A percentile compares a stretch with the other conserved stretches of the same genome.
phyloP scores from a whole-genome alignment of 495 filamentous ascomycete species.

The Cryomyces antarcticus region DNA sequence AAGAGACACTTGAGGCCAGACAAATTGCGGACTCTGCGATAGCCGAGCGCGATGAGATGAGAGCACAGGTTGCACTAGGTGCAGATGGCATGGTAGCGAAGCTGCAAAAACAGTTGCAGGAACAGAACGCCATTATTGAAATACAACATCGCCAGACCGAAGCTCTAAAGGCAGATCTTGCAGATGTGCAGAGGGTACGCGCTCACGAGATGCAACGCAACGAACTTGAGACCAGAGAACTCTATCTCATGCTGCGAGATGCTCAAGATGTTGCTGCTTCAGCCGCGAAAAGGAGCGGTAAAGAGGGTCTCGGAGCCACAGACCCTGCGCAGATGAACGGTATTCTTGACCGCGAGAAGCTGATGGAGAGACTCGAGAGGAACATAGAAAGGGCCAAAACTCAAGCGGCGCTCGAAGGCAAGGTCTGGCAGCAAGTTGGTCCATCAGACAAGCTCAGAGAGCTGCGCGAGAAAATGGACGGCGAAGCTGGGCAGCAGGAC shows the following conservation, averaged over 20 bases:
- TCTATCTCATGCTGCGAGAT: conserved; percentile 96
- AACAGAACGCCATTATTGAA: conserved; percentile 77
- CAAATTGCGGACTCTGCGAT: conserved; percentile 90
- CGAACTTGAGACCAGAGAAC: conserved; percentile 83
- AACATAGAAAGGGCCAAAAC: conserved; percentile 95
- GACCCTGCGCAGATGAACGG: conserved; percentile 64
- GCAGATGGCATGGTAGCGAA: conserved; percentile 88
- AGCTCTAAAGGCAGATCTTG: conserved; percentile 68
- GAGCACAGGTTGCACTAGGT: conserved; percentile 73
- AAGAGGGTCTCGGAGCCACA: conserved; percentile 29
- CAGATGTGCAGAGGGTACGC: conserved; percentile 65
- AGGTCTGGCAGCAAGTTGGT: conserved; percentile 64
- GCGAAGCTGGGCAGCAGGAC: conserved; percentile 21
- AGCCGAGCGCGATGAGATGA: conserved; percentile 93
- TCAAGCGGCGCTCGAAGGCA: conserved; percentile 91
- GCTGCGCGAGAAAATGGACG: conserved; percentile 88
- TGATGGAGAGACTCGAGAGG: conserved; percentile 82
- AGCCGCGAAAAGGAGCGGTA: conserved; percentile 35
- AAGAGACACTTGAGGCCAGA: conserved; percentile 39
- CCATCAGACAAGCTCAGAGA: conserved; percentile 86
- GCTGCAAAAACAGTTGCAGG: conserved; percentile 78
- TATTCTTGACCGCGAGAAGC: conserved; percentile 74
- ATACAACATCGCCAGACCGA: conserved; percentile 73
- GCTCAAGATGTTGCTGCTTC: conserved; percentile 82
- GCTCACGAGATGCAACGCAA: conserved; percentile 87